Evolutionary conservation across 805 yeast genomes (phyloP), one percentile per base, ranked within the genome.

Genomic region (Candida andamanensis): DNA sequence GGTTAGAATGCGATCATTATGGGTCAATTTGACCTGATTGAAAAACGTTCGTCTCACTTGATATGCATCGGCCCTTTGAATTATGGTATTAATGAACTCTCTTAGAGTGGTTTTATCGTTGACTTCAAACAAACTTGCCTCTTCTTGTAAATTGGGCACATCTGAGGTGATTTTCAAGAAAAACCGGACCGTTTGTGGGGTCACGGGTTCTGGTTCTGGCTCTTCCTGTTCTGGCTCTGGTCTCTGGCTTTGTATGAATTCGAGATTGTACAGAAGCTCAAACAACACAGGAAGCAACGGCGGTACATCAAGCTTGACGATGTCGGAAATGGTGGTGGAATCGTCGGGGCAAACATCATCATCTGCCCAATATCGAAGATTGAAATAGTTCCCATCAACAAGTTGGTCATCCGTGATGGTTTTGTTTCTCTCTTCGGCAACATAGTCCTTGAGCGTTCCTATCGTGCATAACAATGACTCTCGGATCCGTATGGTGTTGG

Each of bases 41-140:
- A 42, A 43, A 28, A 49, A 52, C 1, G 59, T 54, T 28, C 60
- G 38, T 11, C 41, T 31, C 1, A 54, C 60, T 11, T 51, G 40
- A 6, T 31, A 29, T 15, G 31, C 31, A 29, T 53, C 58, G 12
- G 49, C 30, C 18, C 49, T 36, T 2, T 44, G 47, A 5, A 52
- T 44, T 3, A 57, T 28, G 25, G 33, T 33, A 7, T 33, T 33
- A 16, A 47, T 51, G 14, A 57, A 43, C 12, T 49, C 52, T 9
- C 40, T 27, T 2, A 54, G 15, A 5, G 50, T 46, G 4, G 56
- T 50, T 4, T 11, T 6, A 5, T 28, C 25, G 23, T 40, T 42
- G 9, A 52, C 36, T 29, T 54, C 60, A 30, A 56, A 45, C 13
- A 56, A 24, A 14, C 43, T 42, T 11, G 40, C 27, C 19, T 41